Percentiles rank a stretch among this genome's conserved stretches.
phyloP scores from a whole-genome alignment of 2,329 filamentous ascomycete genomes.

The Myotisia sp. region DNA sequence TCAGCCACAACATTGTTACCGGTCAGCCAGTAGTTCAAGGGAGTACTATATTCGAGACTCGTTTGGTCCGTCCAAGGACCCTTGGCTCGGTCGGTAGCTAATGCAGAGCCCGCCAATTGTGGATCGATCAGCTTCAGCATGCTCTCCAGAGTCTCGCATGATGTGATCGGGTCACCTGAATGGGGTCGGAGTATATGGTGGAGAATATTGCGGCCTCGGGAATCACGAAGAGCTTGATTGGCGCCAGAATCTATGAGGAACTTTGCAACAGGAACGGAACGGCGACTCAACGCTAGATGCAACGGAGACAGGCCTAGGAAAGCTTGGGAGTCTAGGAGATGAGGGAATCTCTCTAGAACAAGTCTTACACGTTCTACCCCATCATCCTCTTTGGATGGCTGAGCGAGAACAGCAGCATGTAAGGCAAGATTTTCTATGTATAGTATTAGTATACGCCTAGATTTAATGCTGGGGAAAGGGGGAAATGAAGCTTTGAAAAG shows the following conservation, averaged over 20 bases:
- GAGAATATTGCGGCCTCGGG: slow-evolving; percentile 50
- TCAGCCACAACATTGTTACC: too few species aligned
- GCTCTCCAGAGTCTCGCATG: too few species aligned
- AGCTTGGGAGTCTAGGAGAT: slow-evolving; percentile 46
- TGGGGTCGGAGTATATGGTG: slow-evolving; percentile 42
- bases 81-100: too few species aligned
- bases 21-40: too few species aligned
- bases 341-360: slow-evolving; percentile 48
- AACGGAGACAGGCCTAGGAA: slow-evolving; percentile 45
- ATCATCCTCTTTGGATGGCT: slow-evolving; percentile 18
- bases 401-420: slow-evolving; percentile 49
- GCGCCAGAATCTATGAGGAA: slow-evolving; percentile 54
- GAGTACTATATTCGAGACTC: too few species aligned
- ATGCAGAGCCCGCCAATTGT: too few species aligned
- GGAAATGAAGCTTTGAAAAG: not conserved
- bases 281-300: slow-evolving; percentile 46
- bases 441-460: not conserved
- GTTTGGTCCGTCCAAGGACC: too few species aligned
- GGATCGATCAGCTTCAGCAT: too few species aligned
- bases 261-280: slow-evolving; percentile 27
- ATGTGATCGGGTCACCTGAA: too few species aligned
- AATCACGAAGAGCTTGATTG: slow-evolving; percentile 52
- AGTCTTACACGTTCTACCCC: slow-evolving; percentile 46
- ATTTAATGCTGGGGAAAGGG: not conserved
- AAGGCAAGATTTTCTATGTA: slow-evolving; percentile 39